Evolutionary conservation across 345 rosid genomes (phyloP).

Genomic region (Heritiera littoralis): DNA sequence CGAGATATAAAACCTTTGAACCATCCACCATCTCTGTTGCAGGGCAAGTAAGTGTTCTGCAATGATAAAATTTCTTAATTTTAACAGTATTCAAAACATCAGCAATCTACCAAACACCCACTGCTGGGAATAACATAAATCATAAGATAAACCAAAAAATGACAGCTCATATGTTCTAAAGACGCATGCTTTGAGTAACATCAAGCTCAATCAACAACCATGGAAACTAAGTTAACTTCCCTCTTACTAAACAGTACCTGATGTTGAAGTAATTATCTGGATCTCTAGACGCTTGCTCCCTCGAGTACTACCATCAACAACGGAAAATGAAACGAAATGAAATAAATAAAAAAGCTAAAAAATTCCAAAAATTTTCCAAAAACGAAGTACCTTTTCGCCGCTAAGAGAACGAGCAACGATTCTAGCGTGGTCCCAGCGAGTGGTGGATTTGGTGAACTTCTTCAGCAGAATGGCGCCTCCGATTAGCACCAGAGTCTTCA

Average conservation of each 20-base stretch:
- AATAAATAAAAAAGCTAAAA: neutral
- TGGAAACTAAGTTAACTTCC: neutral
- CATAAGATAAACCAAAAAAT: neutral
- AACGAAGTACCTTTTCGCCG: slow-evolving; percentile 67
- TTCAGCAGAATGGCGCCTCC: slow-evolving; percentile 82
- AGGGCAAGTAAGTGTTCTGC: slow-evolving; percentile 77
- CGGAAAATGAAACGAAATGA: neutral
- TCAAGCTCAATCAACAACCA: neutral
- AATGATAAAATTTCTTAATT: slow-evolving; percentile 15
- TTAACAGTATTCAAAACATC: neutral
- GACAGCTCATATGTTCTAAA: neutral
- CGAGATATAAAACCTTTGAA: slow-evolving; percentile 71
- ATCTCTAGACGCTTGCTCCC: slow-evolving; percentile 85
- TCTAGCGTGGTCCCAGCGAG: slow-evolving; percentile 89
- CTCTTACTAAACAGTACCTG: slow-evolving; percentile 42
- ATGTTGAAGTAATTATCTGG: slow-evolving; percentile 91
- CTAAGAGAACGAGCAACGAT: slow-evolving; percentile 73
- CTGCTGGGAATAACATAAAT: neutral
- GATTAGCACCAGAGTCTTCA: slow-evolving; percentile 68
- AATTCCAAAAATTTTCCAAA: too few species aligned
- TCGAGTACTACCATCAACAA: slow-evolving; percentile 55
- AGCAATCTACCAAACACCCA: neutral
- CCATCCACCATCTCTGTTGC: slow-evolving; percentile 95
- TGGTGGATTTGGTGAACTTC: slow-evolving; percentile 86
- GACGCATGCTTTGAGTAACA: neutral